Evolutionary conservation across 1,139 yeast species (phyloP).

Genomic region (Lizanozyma gosingica): DNA sequence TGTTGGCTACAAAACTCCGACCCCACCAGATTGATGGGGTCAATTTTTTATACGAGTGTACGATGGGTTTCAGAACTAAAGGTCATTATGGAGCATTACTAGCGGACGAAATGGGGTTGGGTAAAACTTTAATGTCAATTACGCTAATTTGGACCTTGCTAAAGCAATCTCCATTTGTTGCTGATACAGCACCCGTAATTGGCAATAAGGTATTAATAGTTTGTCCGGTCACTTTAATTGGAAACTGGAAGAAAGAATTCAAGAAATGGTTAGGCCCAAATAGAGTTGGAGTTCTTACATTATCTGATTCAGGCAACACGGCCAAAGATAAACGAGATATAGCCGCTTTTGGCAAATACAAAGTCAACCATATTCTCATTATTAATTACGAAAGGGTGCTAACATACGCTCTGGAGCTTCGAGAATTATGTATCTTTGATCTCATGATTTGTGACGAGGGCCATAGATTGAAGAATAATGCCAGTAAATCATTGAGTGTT

Average conservation of each 20-base stretch:
- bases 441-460: slow-evolving; percentile 92
- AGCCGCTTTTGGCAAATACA: slow-evolving; percentile 52
- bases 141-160: slow-evolving; percentile 76
- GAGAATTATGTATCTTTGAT: slow-evolving; percentile 44
- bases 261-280: slow-evolving; percentile 78
- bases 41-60: slow-evolving; percentile 67
- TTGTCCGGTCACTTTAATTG: slow-evolving; percentile 85
- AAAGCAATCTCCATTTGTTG: slow-evolving; percentile 54
- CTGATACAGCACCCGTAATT: slow-evolving; percentile 23
- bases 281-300: slow-evolving; percentile 49
- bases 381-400: slow-evolving; percentile 82
- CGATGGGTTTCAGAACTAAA: slow-evolving; percentile 56
- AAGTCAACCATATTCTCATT: slow-evolving; percentile 74
- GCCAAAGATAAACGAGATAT: slow-evolving; percentile 53
- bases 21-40: slow-evolving; percentile 88
- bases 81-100: slow-evolving; percentile 60
- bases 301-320: slow-evolving; percentile 36
- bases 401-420: slow-evolving; percentile 45
- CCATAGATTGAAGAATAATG: slow-evolving; percentile 66
- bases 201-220: slow-evolving; percentile 62
- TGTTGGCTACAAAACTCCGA: slow-evolving; percentile 45
- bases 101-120: slow-evolving; percentile 98
- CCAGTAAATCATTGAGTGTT: slow-evolving; percentile 62
- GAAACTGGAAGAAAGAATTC: slow-evolving; percentile 86
- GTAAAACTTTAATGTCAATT: slow-evolving; percentile 85